Base-by-base conservation (phyloP, 2,329 filamentous ascomycete species). In the Scytalidium sp. region DNA sequence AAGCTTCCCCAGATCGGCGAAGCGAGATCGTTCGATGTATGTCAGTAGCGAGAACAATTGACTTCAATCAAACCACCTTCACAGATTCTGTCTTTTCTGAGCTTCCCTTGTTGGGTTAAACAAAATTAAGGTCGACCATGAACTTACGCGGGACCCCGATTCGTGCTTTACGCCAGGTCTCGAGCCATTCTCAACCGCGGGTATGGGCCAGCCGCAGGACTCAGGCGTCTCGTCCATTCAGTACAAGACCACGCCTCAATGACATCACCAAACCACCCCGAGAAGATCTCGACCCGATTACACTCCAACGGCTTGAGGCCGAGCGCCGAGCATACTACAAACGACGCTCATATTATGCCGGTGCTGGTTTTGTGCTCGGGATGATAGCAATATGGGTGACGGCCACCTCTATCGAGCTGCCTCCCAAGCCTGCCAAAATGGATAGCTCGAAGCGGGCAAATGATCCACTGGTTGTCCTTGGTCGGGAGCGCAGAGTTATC, bases 371-470 rank as follows among this genome's bases (percentile, higher is more conserved):
- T 13, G 29, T 63, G 8, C 49, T 60, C 41, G 57, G 60, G 23
- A 62, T 67, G 61, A 47, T 61, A 17, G 62, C 52, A n/a, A 60
- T 65, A 41, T 66, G 56, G 52, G 3, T 63, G 13, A 67, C 62
- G 1, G 62, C 63, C 2, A 62, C 56, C 2, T 57, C 54, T 0
- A 59, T 64, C 20, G 60, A 62, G 5, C 55, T 64, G 2, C 54
- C 59, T 21, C 46, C 41, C 11, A 46, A 46, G 21, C 41, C 50
- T 13, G 49, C 25, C 7, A 57, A 61, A 45, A 36, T 56, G 6
- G 60, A 62, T 41, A 60, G 57, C 11, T 49, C 47, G 1, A 44
- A 50, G 11, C 41, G 58, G 7, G 27, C 50, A 23, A 53, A 61
- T 13, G 63, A 64, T 47, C 60, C 61, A 2, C 13, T 63, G 19